Conservation (phyloP, 441 rosid species). For the Theobroma grandiflorum region DNA sequence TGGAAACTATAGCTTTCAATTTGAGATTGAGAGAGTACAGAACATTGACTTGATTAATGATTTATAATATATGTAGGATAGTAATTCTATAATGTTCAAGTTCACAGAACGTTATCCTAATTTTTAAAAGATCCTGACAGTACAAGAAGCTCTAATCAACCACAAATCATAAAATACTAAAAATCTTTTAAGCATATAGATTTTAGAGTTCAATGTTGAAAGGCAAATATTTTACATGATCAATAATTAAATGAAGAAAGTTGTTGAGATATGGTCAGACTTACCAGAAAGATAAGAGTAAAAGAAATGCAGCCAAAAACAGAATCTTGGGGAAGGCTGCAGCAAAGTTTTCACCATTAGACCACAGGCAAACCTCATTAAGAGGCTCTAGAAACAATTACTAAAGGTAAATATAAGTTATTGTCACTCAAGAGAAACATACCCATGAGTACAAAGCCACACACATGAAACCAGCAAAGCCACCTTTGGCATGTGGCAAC, state of each 20-base stretch:
- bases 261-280: neutral
- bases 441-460: slow-evolving; percentile 79
- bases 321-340: slow-evolving; percentile 53
- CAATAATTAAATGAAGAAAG: neutral
- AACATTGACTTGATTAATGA: neutral
- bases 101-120: neutral
- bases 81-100: neutral
- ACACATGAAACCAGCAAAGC: slow-evolving; percentile 65
- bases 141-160: neutral
- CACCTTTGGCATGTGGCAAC: slow-evolving; percentile 62
- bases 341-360: slow-evolving; percentile 24
- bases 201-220: neutral
- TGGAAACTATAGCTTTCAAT: neutral
- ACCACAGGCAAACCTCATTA: neutral
- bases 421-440: slow-evolving; percentile 27
- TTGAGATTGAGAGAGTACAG: neutral
- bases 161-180: neutral
- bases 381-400: slow-evolving; percentile 15
- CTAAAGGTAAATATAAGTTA: neutral
- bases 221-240: neutral
- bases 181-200: neutral
- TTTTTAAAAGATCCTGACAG: neutral
- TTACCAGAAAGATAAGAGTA: slow-evolving; percentile 77
- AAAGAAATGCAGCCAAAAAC: slow-evolving; percentile 65
- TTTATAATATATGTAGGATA: neutral